These are phyloP conservation scores for Torulaspora delbrueckii DNA, from an alignment of 805 yeast species.

Conservation along the genomic window DNA sequence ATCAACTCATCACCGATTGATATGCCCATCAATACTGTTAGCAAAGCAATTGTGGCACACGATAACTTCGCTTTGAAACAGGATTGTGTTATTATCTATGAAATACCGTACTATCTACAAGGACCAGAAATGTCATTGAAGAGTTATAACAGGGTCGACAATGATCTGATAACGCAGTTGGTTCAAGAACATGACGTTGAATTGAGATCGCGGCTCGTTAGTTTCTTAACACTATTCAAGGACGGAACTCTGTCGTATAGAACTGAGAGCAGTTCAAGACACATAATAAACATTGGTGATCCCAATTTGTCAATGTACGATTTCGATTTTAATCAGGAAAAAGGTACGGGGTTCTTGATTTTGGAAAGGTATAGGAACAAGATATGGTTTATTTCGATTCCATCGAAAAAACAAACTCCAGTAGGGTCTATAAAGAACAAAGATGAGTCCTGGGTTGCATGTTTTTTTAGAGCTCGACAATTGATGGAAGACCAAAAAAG, in stretches of 20 bases:
- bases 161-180: constrained; percentile 23
- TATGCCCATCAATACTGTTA: not conserved
- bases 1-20: constrained; percentile 2
- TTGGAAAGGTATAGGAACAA: constrained; percentile 56
- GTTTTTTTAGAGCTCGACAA: constrained; percentile 62
- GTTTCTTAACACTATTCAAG: constrained; percentile 19
- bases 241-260: constrained; percentile 22
- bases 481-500: constrained; percentile 37
- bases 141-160: constrained; percentile 25
- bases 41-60: not conserved
- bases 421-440: constrained; percentile 44
- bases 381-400: constrained; percentile 51
- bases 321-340: constrained; percentile 63
- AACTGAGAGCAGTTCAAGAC: constrained; percentile 7
- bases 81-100: constrained; percentile 25
- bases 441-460: constrained; percentile 61
- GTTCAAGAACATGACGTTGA: constrained; percentile 17
- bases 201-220: constrained; percentile 13
- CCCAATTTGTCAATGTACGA: constrained; percentile 69
- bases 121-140: constrained; percentile 28
- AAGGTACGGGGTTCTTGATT: constrained; percentile 56
- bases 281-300: constrained; percentile 35
- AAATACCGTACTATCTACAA: constrained; percentile 22
- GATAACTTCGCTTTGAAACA: constrained; percentile 23
- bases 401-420: constrained; percentile 29